A percentile compares a stretch with the other conserved stretches of the same genome.
phyloP scores from a whole-genome alignment of 768 basidiomycete species.

The Udeniomyces megalosporus region DNA sequence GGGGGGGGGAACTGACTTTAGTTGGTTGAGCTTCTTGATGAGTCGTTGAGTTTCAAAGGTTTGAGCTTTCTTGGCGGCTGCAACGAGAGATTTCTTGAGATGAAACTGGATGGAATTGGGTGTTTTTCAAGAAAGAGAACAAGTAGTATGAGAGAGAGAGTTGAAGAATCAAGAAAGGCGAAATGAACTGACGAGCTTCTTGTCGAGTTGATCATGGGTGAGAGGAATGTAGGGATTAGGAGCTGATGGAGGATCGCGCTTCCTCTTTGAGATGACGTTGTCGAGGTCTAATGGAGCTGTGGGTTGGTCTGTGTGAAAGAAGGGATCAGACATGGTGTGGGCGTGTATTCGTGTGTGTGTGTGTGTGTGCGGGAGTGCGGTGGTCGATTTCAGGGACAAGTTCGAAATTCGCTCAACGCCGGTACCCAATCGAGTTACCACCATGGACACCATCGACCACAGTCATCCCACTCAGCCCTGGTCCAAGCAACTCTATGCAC shows the following conservation, averaged over 20 bases:
- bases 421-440: too few relatives aligned
- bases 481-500: conserved; percentile 2
- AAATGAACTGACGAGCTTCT: conserved; percentile 3
- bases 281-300: too few relatives aligned
- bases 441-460: too few relatives aligned
- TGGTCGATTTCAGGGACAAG: too few relatives aligned
- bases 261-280: conserved; percentile 4
- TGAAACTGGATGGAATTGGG: conserved; percentile 42
- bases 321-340: background rate
- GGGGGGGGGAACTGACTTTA: conserved; percentile 39
- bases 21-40: conserved; percentile 43
- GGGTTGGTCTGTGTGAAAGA: background rate
- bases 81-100: conserved; percentile 51
- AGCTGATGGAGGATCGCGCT: background rate
- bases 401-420: too few relatives aligned
- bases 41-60: conserved; percentile 62
- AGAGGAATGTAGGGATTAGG: conserved; percentile 5
- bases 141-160: background rate
- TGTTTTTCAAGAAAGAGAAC: background rate
- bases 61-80: conserved; percentile 65
- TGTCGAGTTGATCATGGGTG: conserved; percentile 3
- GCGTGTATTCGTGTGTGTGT: background rate
- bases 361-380: too few relatives aligned
- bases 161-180: background rate
- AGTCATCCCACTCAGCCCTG: background rate